Base-by-base conservation (phyloP, 148 eudicot species). In the Euryodendron excelsum region DNA sequence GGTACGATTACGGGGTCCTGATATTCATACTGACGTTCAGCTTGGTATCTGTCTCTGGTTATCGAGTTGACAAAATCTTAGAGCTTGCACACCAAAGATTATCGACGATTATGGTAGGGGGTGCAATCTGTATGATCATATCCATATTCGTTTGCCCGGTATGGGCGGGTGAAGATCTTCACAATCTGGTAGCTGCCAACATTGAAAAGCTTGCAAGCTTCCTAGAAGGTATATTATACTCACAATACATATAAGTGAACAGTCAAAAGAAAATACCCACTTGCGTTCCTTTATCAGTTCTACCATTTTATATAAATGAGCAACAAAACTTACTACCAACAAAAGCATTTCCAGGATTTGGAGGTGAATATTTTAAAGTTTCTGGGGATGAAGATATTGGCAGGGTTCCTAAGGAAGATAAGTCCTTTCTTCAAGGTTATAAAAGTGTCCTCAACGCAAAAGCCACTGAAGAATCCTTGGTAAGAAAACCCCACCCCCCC, bases 131-230 rank as follows among this genome's bases (percentile, higher is more conserved):
- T 59, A 73, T 88, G 44, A 75, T 81, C 10, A 78, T 89, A 3
- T 84, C 85, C 27, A 79, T 81, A 18, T 58, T 86, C 8, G 39
- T 89, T 3, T 82, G 76, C 53, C 92, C 92, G 0, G 87, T 87
- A 5, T 89, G 90, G 92, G 90, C 90, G 45, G 92, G 92, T 15
- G 77, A 85, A 28, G 90, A 89, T 45, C 90, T 89, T 77, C 92
- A 87, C 69, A 80, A 65, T 17, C 86, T 82, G 23, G 72, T 81
- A 20, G 76, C 81, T 20, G 2, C 8, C 3, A 86, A 89, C 23
- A 63, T 89, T 1, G 85, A 81, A 30, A 87, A 84, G 70, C 81
- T 88, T 44, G 86, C 85, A 0, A 64, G 7, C 3, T 83, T 88
- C 69, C 72, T 90, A 67, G 83, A 88, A 88, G 94, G 94, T 90